Percentiles rank a stretch among this genome's conserved stretches.
Evolutionary conservation across 768 basidiomycete species (phyloP).

Genomic region (Tulasnella sp.): DNA sequence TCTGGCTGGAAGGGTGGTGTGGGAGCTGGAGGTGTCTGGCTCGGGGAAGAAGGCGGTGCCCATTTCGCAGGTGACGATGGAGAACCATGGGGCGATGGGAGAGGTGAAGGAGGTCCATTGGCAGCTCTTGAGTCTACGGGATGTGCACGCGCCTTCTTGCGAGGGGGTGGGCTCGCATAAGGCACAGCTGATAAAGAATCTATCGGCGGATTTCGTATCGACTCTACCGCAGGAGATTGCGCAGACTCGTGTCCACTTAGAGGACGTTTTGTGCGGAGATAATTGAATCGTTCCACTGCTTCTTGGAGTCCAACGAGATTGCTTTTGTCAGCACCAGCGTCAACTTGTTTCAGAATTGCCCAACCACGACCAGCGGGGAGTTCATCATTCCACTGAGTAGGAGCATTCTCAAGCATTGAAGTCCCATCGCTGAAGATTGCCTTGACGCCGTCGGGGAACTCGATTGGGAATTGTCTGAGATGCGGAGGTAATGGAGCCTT

Average conservation of each 20-base stretch:
- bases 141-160: constrained; percentile 55
- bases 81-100: constrained; percentile 77
- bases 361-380: constrained; percentile 56
- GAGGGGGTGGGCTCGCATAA: constrained; percentile 38
- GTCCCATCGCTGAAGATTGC: constrained; percentile 48
- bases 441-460: constrained; percentile 67
- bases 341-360: constrained; percentile 44
- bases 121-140: constrained; percentile 12
- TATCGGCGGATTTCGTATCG: constrained; percentile 27
- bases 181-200: neutral
- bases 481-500: constrained; percentile 62
- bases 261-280: constrained; percentile 41
- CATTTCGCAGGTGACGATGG: constrained; percentile 62
- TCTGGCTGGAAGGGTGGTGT: constrained; percentile 71
- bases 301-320: constrained; percentile 55
- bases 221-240: constrained; percentile 37
- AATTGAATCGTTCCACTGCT: constrained; percentile 66
- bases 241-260: constrained; percentile 26
- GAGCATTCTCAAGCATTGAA: constrained; percentile 48
- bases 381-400: constrained; percentile 57
- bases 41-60: constrained; percentile 30
- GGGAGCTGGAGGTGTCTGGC: constrained; percentile 47
- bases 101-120: constrained; percentile 70
- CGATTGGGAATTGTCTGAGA: constrained; percentile 59
- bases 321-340: constrained; percentile 35